Evolutionary conservation across 768 basidiomycete species (phyloP).

Genomic region (Boletellus emodensis): DNA sequence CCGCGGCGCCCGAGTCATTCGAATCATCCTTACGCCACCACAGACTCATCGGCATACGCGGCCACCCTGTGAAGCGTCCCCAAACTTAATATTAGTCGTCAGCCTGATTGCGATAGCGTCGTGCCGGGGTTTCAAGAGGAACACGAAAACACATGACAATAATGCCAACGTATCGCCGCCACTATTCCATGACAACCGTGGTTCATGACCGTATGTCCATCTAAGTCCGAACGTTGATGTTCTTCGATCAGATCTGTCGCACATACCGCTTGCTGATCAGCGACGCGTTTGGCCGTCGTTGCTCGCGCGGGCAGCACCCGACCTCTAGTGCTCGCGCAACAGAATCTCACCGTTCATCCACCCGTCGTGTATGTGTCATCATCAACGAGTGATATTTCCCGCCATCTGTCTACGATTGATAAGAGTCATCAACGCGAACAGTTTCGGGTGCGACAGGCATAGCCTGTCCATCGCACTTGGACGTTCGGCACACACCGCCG

Average conservation of each 20-base stretch:
- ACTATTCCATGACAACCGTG: slow-evolving; percentile 3
- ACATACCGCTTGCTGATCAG: not conserved
- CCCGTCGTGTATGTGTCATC: too few species aligned
- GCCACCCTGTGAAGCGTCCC: too few species aligned
- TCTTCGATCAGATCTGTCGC: slow-evolving; percentile 1
- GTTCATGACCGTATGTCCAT: not conserved
- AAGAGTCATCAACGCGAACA: not conserved
- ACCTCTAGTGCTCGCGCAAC: too few species aligned
- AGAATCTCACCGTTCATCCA: too few species aligned
- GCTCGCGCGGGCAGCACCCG: too few species aligned
- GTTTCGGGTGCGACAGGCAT: slow-evolving; percentile 1
- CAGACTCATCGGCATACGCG: not conserved
- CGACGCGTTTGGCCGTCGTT: too few species aligned
- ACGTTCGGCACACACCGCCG: too few species aligned
- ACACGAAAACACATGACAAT: not conserved
- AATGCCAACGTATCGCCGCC: slow-evolving; percentile 15
- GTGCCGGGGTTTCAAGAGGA: too few species aligned
- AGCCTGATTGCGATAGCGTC: too few species aligned
- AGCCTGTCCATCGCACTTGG: not conserved
- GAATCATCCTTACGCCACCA: not conserved
- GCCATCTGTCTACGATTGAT: not conserved
- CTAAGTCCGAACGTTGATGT: slow-evolving; percentile 12
- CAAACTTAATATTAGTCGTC: too few species aligned
- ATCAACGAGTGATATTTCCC: too few species aligned
- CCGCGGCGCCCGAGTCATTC: not conserved